These are phyloP conservation scores for Populus trichocarpa DNA, from an alignment of 441 rosid genomes.

Conservation along the genomic window DNA sequence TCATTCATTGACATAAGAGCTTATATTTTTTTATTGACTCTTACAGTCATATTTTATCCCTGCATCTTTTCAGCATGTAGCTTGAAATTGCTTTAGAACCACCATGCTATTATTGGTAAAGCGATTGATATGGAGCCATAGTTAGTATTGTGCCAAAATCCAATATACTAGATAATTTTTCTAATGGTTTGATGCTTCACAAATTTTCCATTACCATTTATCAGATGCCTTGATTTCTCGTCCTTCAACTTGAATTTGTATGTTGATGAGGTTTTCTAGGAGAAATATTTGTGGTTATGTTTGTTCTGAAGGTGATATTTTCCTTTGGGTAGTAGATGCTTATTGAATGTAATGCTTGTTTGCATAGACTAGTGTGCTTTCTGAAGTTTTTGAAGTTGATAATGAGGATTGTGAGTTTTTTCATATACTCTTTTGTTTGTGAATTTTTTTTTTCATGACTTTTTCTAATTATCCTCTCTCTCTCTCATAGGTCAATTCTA, in stretches of 20 bases:
- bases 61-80: not conserved
- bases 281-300: not conserved
- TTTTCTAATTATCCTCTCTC: conserved; percentile 7
- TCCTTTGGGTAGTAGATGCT: not conserved
- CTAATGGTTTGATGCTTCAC: not conserved
- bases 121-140: not conserved
- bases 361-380: not conserved
- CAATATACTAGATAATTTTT: not conserved
- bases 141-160: not conserved
- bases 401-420: not conserved
- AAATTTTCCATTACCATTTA: not conserved
- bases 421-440: not conserved
- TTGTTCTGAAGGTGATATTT: not conserved
- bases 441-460: not conserved
- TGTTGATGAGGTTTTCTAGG: not conserved
- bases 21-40: not conserved
- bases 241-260: not conserved
- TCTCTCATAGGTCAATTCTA: conserved; percentile 69
- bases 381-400: not conserved
- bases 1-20: not conserved
- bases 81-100: not conserved
- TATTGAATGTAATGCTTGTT: not conserved
- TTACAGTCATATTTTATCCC: not conserved
- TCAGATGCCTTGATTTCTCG: not conserved
- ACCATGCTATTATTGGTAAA: not conserved